Percentiles rank a stretch among this genome's conserved stretches.
phyloP scores from a whole-genome alignment of 2,329 filamentous ascomycete genomes.

The Aspergillus neoniger region DNA sequence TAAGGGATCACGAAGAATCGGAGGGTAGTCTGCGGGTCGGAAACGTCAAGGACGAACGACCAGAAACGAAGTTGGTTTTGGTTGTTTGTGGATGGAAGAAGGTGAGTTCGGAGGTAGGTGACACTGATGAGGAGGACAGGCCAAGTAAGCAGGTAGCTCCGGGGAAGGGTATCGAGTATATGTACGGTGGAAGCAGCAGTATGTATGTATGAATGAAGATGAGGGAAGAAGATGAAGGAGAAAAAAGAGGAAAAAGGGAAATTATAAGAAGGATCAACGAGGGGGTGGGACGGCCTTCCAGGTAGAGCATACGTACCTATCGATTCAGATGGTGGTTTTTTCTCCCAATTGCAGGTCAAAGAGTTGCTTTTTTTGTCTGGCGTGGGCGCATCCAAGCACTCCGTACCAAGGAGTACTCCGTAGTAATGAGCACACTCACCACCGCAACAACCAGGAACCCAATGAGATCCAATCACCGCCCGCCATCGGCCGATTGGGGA shows the following conservation, averaged over 20 bases:
- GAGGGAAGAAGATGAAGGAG: neutral
- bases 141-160: neutral
- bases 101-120: too few species aligned
- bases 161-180: neutral
- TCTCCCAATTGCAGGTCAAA: neutral
- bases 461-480: constrained; percentile 1
- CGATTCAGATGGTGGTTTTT: neutral
- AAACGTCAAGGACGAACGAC: constrained; percentile 13
- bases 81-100: too few species aligned
- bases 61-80: neutral
- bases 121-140: neutral
- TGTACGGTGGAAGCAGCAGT: neutral
- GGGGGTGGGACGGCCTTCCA: neutral
- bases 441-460: constrained; percentile 5
- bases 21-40: constrained; percentile 5
- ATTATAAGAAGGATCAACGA: neutral
- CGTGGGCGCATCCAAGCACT: neutral
- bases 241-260: neutral
- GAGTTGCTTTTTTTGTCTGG: neutral
- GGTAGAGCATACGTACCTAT: neutral
- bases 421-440: constrained; percentile 11
- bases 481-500: constrained; percentile 1
- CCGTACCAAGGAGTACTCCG: constrained; percentile 11
- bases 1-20: constrained; percentile 28
- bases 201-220: neutral